Percentiles rank a stretch among this genome's conserved stretches.
Conservation (phyloP, 169 alveolate species). For the Babesia ovis region DNA sequence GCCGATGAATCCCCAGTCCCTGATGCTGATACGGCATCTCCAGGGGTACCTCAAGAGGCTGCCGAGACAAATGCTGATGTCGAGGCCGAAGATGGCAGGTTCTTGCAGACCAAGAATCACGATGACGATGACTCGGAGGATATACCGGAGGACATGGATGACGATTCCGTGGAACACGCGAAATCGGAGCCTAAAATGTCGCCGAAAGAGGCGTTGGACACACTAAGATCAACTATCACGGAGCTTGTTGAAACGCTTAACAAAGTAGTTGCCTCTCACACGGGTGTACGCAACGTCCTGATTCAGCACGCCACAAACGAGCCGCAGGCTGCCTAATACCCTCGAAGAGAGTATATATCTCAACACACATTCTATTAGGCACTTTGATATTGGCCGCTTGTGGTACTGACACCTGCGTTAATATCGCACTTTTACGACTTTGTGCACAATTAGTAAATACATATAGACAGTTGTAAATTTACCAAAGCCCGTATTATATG, state of each 20-base stretch:
- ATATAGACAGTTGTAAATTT: no score
- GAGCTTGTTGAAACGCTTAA: conserved; percentile 44
- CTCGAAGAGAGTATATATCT: no score
- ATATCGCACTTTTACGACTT: no score
- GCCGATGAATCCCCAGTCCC: not conserved
- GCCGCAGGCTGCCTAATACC: not conserved
- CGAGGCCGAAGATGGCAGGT: conserved; percentile 10
- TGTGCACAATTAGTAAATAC: no score
- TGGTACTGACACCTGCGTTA: no score
- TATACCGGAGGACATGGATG: conserved; percentile 20
- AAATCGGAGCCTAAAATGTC: not conserved
- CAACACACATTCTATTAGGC: no score
- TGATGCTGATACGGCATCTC: not conserved
- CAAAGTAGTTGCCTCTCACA: conserved; percentile 30
- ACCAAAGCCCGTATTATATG: no score
- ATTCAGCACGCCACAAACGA: conserved; percentile 5
- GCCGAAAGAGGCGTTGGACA: conserved; percentile 4
- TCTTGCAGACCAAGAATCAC: conserved; percentile 18
- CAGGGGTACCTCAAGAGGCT: not conserved
- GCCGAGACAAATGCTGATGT: not conserved
- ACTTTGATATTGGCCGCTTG: no score
- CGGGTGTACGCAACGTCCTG: conserved; percentile 51
- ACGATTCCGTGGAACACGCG: conserved; percentile 20
- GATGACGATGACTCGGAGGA: conserved; percentile 31
- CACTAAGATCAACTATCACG: conserved; percentile 4